phyloP scores from a whole-genome alignment of 2,329 filamentous ascomycete species.

The Diplocarpon rosae region DNA sequence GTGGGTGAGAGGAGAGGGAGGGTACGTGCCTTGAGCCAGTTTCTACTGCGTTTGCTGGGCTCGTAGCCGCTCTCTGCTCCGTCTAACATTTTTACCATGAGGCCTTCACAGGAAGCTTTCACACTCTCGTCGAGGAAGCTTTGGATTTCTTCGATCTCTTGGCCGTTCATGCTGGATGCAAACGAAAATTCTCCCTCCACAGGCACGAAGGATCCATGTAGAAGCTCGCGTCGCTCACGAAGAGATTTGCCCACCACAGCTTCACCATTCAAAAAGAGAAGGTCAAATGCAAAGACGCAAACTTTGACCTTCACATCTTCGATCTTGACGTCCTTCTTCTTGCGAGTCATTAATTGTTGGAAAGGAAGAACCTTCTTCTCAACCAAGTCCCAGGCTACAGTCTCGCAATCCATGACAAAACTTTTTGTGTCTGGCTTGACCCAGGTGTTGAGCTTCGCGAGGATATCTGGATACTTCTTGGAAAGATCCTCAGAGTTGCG shows the following conservation, averaged over 20 bases:
- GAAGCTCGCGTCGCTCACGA: constrained; percentile 67
- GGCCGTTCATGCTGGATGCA: constrained; percentile 76
- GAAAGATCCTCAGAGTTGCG: constrained; percentile 94
- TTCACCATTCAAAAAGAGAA: constrained; percentile 87
- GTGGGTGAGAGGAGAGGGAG: not conserved
- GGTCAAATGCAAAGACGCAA: constrained; percentile 91
- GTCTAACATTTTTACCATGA: constrained; percentile 99
- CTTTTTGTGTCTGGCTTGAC: constrained; percentile 82
- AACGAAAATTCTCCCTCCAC: constrained; percentile 87
- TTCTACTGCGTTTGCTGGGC: constrained; percentile 88
- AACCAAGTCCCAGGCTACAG: constrained; percentile 87
- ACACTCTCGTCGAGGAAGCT: constrained; percentile 86
- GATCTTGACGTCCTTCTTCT: constrained; percentile 91
- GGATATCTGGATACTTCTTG: constrained; percentile 94
- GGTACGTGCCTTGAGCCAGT: constrained; percentile 78
- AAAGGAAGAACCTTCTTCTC: constrained; percentile 96
- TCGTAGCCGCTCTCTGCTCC: constrained; percentile 89
- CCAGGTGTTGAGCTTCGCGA: constrained; percentile 80
- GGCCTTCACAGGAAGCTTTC: constrained; percentile 88
- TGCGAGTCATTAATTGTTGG: constrained; percentile 95
- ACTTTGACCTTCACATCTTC: constrained; percentile 96
- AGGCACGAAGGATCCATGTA: constrained; percentile 61
- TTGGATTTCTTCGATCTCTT: constrained; percentile 89
- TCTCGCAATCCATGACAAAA: constrained; percentile 98
- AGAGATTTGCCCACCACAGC: constrained; percentile 80